Percentiles rank a stretch among this genome's conserved stretches.
Conservation (phyloP, 1,139 yeast genomes). For the Geotrichum europaeum region DNA sequence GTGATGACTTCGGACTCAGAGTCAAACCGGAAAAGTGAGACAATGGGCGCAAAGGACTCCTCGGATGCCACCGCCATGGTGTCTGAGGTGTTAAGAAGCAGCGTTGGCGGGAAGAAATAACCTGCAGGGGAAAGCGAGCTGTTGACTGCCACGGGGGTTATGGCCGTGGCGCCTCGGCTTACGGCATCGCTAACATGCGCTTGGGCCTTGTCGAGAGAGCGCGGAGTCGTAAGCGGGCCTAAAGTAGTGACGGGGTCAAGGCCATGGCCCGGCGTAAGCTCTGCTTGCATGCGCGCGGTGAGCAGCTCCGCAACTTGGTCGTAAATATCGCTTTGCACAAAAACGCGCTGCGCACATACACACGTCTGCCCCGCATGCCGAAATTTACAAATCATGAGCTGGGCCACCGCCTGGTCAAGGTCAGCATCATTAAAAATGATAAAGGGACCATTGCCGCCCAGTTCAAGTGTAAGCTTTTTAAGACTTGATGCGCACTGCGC, state of each 20-base stretch:
- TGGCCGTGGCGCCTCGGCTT: slow-evolving; percentile 54
- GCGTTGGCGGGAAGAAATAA: slow-evolving; percentile 57
- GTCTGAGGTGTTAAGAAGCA: slow-evolving; percentile 52
- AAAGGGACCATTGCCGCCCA: slow-evolving; percentile 85
- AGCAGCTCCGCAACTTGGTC: slow-evolving; percentile 56
- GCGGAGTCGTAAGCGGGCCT: slow-evolving; percentile 60
- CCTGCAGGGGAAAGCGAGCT: slow-evolving; percentile 6
- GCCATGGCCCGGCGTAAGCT: slow-evolving; percentile 60
- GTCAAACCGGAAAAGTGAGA: slow-evolving; percentile 42
- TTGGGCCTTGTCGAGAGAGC: slow-evolving; percentile 53
- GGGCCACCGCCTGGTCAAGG: slow-evolving; percentile 49
- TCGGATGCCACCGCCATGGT: slow-evolving; percentile 54
- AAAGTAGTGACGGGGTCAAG: slow-evolving; percentile 53
- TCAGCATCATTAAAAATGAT: slow-evolving; percentile 72
- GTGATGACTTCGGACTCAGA: slow-evolving; percentile 56
- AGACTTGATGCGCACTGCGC: slow-evolving; percentile 44
- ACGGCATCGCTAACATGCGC: slow-evolving; percentile 59
- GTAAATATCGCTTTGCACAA: slow-evolving; percentile 69
- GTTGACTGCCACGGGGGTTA: slow-evolving; percentile 45
- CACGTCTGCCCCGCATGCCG: slow-evolving; percentile 77
- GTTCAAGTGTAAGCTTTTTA: slow-evolving; percentile 66
- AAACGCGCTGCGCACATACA: slow-evolving; percentile 79
- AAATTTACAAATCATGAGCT: slow-evolving; percentile 32
- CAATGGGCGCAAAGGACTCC: slow-evolving; percentile 75
- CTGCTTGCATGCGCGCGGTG: slow-evolving; percentile 43